Evolutionary conservation across 208 protist species (phyloP).

Genomic region (Trypanosoma avium): DNA sequence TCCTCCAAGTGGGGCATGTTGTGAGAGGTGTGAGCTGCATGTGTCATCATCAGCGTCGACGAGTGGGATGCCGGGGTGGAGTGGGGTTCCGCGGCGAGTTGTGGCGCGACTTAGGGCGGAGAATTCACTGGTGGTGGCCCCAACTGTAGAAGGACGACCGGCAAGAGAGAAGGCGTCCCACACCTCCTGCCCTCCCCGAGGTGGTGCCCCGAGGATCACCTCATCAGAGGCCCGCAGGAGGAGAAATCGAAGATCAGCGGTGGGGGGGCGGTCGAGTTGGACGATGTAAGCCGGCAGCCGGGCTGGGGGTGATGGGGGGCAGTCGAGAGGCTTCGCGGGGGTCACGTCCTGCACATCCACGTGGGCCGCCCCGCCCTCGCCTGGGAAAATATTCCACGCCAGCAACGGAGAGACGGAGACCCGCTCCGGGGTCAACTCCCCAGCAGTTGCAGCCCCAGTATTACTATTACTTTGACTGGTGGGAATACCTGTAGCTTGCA

Average conservation of each 20-base stretch:
- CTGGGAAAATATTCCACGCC: no score
- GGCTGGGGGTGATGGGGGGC: not conserved
- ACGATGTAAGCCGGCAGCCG: no score
- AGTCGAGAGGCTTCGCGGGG: constrained; percentile 18
- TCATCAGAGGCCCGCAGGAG: constrained; percentile 21
- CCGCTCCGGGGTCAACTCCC: no score
- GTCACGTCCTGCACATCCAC: constrained; percentile 20
- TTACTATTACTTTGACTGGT: not conserved
- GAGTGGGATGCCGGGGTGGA: not conserved
- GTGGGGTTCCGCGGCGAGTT: constrained; percentile 1
- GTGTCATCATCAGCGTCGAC: constrained; percentile 6
- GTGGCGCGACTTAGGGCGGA: constrained; percentile 4
- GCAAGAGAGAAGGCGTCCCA: not conserved
- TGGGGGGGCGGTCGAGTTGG: not conserved
- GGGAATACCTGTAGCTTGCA: not conserved
- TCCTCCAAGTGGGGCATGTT: not conserved
- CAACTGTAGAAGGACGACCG: not conserved
- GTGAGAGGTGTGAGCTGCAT: not conserved
- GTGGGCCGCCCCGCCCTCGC: constrained; percentile 12
- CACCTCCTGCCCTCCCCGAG: not conserved
- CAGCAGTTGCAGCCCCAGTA: no score
- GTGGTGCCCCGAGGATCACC: not conserved
- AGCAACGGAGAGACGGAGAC: no score
- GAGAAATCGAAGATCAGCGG: constrained; percentile 23
- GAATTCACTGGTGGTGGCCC: not conserved